phyloP scores from a whole-genome alignment of 192 early-diverging fungal genomes.

The Irineochytrium annulatum region DNA sequence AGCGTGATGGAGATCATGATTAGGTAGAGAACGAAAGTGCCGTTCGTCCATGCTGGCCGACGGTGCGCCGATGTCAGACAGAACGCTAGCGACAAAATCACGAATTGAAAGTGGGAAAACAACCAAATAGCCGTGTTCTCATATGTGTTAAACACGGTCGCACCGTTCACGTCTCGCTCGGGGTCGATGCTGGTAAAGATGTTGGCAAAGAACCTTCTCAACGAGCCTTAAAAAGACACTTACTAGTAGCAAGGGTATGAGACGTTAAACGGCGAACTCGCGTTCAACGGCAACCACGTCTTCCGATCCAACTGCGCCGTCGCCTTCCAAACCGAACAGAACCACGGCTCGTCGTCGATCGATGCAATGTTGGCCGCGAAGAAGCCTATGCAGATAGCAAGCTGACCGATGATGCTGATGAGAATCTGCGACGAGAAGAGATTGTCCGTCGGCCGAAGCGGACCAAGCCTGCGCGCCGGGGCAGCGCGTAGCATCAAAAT shows the following conservation, averaged over 20 bases:
- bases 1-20: conserved; percentile 15
- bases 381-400: conserved; percentile 28
- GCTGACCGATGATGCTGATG: conserved; percentile 39
- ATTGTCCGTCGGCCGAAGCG: conserved; percentile 38
- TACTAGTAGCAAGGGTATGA: conserved; percentile 45
- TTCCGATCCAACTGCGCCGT: conserved; percentile 20
- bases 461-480: conserved; percentile 15
- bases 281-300: conserved; percentile 26
- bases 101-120: conserved; percentile 43
- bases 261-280: conserved; percentile 7
- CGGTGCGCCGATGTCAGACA: conserved; percentile 28
- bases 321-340: conserved; percentile 30
- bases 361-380: conserved; percentile 25
- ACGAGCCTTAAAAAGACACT: conserved; percentile 5
- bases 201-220: neutral
- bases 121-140: conserved; percentile 49
- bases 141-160: conserved; percentile 25
- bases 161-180: conserved; percentile 6
- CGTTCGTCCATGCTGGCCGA: conserved; percentile 44
- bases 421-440: conserved; percentile 36
- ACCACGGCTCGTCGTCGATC: conserved; percentile 31
- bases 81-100: conserved; percentile 26
- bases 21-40: conserved; percentile 24
- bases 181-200: conserved; percentile 22
- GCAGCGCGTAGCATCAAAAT: conserved; percentile 41